Base-by-base conservation (phyloP, 495 filamentous ascomycete genomes). In the Hypoxylon subgilvum region DNA sequence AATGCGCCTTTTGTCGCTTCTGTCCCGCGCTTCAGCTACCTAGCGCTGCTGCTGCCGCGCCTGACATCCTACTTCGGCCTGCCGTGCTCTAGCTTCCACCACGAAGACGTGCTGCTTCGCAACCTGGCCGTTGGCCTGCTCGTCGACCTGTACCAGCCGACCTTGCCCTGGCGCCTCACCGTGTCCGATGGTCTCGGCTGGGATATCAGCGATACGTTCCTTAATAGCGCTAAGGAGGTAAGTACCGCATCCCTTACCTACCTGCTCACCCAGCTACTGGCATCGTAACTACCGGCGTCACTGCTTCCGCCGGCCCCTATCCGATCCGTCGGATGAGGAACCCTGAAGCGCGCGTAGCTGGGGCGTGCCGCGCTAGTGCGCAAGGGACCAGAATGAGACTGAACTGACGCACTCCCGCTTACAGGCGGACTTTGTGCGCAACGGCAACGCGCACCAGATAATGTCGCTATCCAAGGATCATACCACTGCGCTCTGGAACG, bases 401-500 rank as follows among this genome's bases (percentile, higher is more conserved):
- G 21, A 10, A 4, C 1, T 34, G n/a, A n/a, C n/a, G n/a, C n/a
- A 25, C 57, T 19, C 4, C 3, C 34, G 34, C n/a, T n/a, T 38
- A 49, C 47, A 88, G 80, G 95, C 94, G 14, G 93, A 96, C 68
- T 96, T 91, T 64, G 76, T 96, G 25, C 84, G 94, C 27, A 92
- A 96, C 54, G 92, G 94, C 14, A 96, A 86, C 9, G 93, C 92
- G 2, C 92, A 92, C 68, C 87, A 86, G 27, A 92, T 97, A 53
- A 97, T 97, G 95, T 88, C 84, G 28, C 74, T 97, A 49, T 91
- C 88, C 21, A 92, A 91, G 71, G 88, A 92, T 23, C 85, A 97
- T 65, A 95, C 91, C 1, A 91, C 88, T 1, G 80, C 84, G 22
- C 79, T 99, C 28, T 97, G 95, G 95, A 84, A 85, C 51, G 82